Evolutionary conservation across 2,329 filamentous ascomycete species (phyloP), one percentile per base, ranked within the genome.

Genomic region (Curvularia eragrostidis): DNA sequence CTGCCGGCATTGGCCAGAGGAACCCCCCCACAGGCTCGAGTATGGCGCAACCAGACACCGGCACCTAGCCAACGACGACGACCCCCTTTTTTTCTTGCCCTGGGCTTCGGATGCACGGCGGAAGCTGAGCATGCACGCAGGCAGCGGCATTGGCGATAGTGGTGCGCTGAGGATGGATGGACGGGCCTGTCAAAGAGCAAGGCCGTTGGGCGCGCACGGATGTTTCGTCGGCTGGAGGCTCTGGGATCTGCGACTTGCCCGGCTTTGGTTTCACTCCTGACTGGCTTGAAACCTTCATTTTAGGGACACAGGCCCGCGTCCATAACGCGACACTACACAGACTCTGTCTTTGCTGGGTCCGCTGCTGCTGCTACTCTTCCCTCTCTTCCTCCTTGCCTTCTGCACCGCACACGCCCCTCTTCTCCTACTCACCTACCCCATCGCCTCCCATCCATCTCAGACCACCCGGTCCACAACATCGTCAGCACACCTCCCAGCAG

Each of bases 211-310:
- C 36, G 36, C 32, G 53, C 51, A 59, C 46, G 49, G 56, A 52
- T 53, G 36, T 36, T 49, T 47, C 44, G 34, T 38, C 34, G 39
- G 54, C 42, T 46, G 48, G 41, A 32, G 39, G 30, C 44, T 43
- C 41, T 48, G 54, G 38, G 50, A 58, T 58, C 47, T 51, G 56
- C 56, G 46, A 30, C 32, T 36, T 52, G 56, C 52, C 52, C 50
- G 46, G 46, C 46, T 52, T 18, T 44, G 30, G 56, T 58, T 58
- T 58, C 56, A 55, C 52, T 54, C 52, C 52, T 58, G 56, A 58
- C 52, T 46, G 52, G 51, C 39, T 41, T 54, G 56, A 58, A 52
- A 52, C 54, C 54, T 56, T 56, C 49, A 56, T 56, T 56, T 56
- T 48, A 46, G 7, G 48, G 41, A 44, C 48, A 46, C 5, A 32